phyloP scores from a whole-genome alignment of 176 grass and related monocot genomes.

The Oropetium thomaeum region DNA sequence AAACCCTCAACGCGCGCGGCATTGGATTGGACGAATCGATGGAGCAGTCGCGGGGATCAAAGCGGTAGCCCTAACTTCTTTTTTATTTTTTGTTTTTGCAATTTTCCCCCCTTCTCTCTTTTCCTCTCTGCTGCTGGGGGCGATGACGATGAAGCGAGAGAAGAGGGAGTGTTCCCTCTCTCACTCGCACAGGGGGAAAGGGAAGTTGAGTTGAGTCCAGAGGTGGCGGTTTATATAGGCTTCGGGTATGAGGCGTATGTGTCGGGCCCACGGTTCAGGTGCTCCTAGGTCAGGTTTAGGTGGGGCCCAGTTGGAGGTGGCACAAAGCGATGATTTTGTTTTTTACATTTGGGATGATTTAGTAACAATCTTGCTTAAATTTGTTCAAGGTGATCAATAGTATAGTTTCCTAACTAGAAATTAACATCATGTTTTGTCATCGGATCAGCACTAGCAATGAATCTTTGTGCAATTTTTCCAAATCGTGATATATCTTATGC shows the following conservation, averaged over 20 bases:
- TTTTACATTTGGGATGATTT: too few relatives aligned
- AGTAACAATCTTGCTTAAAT: too few relatives aligned
- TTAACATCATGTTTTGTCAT: too few relatives aligned
- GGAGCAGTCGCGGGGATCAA: slow-evolving; percentile 18
- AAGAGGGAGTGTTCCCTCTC: neutral
- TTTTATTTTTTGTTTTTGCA: neutral
- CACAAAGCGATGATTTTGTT: neutral
- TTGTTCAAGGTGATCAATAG: too few relatives aligned
- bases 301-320: neutral
- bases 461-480: too few relatives aligned
- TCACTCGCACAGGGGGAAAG: neutral
- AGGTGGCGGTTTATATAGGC: slow-evolving; percentile 32
- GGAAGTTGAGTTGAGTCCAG: neutral
- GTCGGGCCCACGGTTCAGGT: slow-evolving; percentile 30
- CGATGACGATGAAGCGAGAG: neutral
- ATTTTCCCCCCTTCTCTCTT: neutral
- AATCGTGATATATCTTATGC: too few relatives aligned
- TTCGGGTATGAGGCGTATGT: slow-evolving; percentile 29
- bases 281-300: neutral
- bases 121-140: neutral
- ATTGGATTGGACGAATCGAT: slow-evolving; percentile 40
- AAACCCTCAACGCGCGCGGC: slow-evolving; percentile 13
- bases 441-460: too few relatives aligned
- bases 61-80: slow-evolving; percentile 31
- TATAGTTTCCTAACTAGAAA: too few relatives aligned